Base-by-base conservation (phyloP, 2,329 filamentous ascomycete genomes). In the Ophiostoma sp. region DNA sequence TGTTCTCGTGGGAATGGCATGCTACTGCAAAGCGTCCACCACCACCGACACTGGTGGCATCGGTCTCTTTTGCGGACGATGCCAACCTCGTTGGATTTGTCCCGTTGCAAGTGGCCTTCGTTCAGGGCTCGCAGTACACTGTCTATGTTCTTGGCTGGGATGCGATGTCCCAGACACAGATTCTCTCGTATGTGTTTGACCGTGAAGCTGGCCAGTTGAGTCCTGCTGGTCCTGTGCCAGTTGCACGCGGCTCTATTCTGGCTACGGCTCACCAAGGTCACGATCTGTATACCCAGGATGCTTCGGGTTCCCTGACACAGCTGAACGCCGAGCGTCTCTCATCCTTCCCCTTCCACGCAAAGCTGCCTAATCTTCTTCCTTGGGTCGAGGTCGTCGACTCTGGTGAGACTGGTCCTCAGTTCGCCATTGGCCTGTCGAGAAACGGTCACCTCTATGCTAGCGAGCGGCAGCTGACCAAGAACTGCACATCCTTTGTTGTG, bases 401-500 rank as follows among this genome's bases (percentile, higher is more conserved):
- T 11, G 59, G 39, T 42, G 64, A 72, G 69, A 78, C 83, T 7
- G 82, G 83, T 7, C 81, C 25, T 36, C 80, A 3, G 78, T 78
- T 87, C 59, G 85, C 84, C 2, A 83, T 89, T 78, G 92, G 93
- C 1, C 83, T 98, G 76, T 92, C 94, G 3, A 87, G 89, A 66
- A 92, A 89, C 72, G 96, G 96, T 0, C 87, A 91, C 71, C 84
- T 99, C 0, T 97, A 93, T 79, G 93, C 92, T 55, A 93, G 95
- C 79, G 89, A 91, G 2, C 89, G 87, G 19, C 84, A 92, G 5
- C 84, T 98, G 61, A 89, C 91, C 17, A 94, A 93, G 81, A 97
- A 96, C 78, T 97, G 94, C 81, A 98, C 95, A 0, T 99, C 96
- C 0, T 98, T 97, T 78, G 81, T 94, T 6, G 83, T 95, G 33